These are phyloP conservation scores for Linum usitatissimum DNA, from an alignment of 345 rosid species.

Conservation along the genomic window DNA sequence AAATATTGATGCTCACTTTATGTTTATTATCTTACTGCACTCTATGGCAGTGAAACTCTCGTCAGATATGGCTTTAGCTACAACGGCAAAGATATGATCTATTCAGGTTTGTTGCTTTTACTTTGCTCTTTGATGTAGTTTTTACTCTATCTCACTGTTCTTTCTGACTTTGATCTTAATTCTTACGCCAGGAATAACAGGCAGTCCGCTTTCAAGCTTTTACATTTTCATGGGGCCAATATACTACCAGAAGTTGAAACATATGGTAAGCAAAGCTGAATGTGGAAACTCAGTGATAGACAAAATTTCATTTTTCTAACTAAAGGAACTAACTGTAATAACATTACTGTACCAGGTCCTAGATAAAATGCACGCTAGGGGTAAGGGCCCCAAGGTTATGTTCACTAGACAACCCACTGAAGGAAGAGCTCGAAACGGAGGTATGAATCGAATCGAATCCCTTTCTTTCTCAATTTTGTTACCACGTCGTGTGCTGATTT, in stretches of 20 bases:
- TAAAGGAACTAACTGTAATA: neutral
- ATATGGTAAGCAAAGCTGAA: conserved; percentile 48
- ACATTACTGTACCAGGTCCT: conserved; percentile 41
- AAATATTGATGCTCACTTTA: conserved; percentile 2
- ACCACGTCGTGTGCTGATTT: neutral
- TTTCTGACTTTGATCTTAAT: conserved; percentile 3
- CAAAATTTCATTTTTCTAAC: no score
- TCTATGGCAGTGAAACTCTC: conserved; percentile 55
- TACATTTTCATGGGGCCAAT: conserved; percentile 97
- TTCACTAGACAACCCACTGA: conserved; percentile 95
- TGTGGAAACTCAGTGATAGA: no score
- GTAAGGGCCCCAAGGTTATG: conserved; percentile 80
- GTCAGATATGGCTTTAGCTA: conserved; percentile 70
- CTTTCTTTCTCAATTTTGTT: neutral
- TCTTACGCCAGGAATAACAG: conserved; percentile 62
- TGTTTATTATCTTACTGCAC: neutral
- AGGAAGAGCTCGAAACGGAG: conserved; percentile 96
- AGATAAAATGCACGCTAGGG: conserved; percentile 95
- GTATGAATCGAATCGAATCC: conserved; percentile 21
- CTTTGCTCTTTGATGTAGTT: neutral
- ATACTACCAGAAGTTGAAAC: conserved; percentile 94
- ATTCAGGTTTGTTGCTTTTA: conserved; percentile 52
- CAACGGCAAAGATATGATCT: conserved; percentile 81
- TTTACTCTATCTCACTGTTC: neutral
- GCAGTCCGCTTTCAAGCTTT: conserved; percentile 75